Percentiles rank a stretch among this genome's conserved stretches.
Evolutionary conservation across 2,329 filamentous ascomycete genomes (phyloP).

Genomic region (Colletotrichum incanum): DNA sequence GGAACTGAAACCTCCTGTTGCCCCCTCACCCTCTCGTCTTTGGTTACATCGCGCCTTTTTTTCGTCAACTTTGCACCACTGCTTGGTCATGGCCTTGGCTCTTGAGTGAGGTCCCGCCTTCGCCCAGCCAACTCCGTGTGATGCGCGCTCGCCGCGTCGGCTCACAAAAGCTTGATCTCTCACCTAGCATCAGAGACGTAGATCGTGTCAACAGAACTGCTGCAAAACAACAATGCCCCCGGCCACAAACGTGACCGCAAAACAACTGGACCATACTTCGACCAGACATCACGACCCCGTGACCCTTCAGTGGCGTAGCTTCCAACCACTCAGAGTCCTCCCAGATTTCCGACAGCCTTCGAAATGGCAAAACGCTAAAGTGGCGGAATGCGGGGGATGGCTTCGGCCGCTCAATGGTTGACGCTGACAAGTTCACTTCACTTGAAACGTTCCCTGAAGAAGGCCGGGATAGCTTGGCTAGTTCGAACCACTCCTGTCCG

Average conservation of each 20-base stretch:
- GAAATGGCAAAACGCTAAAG: not conserved
- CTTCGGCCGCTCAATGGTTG: constrained; percentile 23
- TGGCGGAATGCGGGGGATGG: constrained; percentile 28
- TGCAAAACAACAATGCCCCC: not conserved
- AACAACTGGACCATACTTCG: not conserved
- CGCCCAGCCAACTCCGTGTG: constrained; percentile 19
- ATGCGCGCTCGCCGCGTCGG: constrained; percentile 32
- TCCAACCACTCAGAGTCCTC: not conserved
- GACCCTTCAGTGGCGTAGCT: constrained; percentile 1
- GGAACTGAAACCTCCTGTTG: not conserved
- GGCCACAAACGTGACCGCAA: not conserved
- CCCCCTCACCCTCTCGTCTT: not conserved
- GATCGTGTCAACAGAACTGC: not conserved
- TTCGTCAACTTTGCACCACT: not conserved
- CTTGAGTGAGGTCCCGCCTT: not conserved
- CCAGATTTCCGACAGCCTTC: constrained; percentile 10
- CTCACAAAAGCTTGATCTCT: constrained; percentile 31
- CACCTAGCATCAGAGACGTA: not conserved
- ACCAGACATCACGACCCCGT: not conserved
- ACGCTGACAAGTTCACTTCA: constrained; percentile 16
- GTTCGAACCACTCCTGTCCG: constrained; percentile 10
- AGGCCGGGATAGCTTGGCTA: constrained; percentile 31
- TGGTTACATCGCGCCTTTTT: not conserved
- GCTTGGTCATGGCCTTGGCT: not conserved
- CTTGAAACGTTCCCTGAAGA: constrained; percentile 32